phyloP scores from a whole-genome alignment of 371 early-diverging fungal genomes.

The Zychaea mexicana region DNA sequence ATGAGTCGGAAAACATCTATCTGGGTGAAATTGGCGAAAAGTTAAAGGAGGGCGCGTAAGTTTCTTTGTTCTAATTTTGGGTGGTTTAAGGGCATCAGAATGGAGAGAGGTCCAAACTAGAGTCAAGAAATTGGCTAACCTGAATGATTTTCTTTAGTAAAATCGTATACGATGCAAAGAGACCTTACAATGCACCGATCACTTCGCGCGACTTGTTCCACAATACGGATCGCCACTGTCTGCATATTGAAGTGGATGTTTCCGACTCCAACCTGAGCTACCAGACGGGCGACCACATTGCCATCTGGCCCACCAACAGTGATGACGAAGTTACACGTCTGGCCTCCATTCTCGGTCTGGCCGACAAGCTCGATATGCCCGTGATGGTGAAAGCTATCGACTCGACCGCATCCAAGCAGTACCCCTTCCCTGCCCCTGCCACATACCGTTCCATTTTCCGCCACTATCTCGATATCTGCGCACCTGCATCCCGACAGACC shows the following conservation, averaged over 20 bases:
- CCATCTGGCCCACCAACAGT: slow-evolving; percentile 89
- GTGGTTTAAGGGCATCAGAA: too few species aligned
- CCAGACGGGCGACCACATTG: slow-evolving; percentile 94
- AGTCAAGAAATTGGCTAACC: background rate
- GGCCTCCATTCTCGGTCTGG: slow-evolving; percentile 65
- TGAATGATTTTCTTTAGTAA: slow-evolving; percentile 15
- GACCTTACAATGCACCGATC: slow-evolving; percentile 78
- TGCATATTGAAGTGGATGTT: slow-evolving; percentile 93
- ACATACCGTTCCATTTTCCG: slow-evolving; percentile 87
- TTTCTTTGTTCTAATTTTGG: background rate
- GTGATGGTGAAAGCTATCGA: slow-evolving; percentile 68
- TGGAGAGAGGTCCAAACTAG: background rate
- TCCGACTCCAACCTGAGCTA: slow-evolving; percentile 80
- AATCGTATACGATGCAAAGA: slow-evolving; percentile 74
- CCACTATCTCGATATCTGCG: slow-evolving; percentile 88
- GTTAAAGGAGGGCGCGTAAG: slow-evolving; percentile 39
- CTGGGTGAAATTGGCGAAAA: slow-evolving; percentile 63
- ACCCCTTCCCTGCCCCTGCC: slow-evolving; percentile 88
- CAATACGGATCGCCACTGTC: slow-evolving; percentile 75
- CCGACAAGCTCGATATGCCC: slow-evolving; percentile 65
- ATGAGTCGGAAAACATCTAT: slow-evolving; percentile 51
- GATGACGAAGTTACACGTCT: slow-evolving; percentile 74
- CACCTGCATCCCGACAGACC: slow-evolving; percentile 67
- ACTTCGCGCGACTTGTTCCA: slow-evolving; percentile 69
- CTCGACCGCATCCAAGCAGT: slow-evolving; percentile 67